Evolutionary conservation across 78 protist species (phyloP).

Genomic region (Dictyostelium purpureum): DNA sequence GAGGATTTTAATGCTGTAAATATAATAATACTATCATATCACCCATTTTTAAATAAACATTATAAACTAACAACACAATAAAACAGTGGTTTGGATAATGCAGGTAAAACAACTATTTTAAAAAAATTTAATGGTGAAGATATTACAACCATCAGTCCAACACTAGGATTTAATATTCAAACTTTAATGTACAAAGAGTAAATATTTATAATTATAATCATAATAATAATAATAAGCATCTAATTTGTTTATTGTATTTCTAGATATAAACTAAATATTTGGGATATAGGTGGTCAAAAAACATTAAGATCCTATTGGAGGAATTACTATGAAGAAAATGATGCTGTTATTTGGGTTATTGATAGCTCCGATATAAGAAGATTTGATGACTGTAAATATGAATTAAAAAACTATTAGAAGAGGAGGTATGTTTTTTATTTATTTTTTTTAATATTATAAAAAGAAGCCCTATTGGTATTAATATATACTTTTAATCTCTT

Average conservation of each 20-base stretch:
- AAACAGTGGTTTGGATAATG: slow-evolving; percentile 98
- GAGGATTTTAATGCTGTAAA: slow-evolving; percentile 95
- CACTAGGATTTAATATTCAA: slow-evolving; percentile 98
- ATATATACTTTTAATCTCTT: neutral
- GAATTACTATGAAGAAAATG: slow-evolving; percentile 97
- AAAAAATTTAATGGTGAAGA: slow-evolving; percentile 96
- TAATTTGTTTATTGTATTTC: neutral
- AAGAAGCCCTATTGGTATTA: neutral
- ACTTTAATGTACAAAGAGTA: slow-evolving; percentile 88
- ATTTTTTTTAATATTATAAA: neutral
- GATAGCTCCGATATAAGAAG: slow-evolving; percentile 95
- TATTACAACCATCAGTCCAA: slow-evolving; percentile 93
- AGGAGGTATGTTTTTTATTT: slow-evolving; percentile 80
- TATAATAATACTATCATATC: neutral
- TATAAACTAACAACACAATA: too few relatives aligned
- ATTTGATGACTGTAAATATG: slow-evolving; percentile 89
- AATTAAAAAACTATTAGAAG: slow-evolving; percentile 88
- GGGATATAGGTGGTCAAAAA: slow-evolving; percentile 99
- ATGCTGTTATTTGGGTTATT: slow-evolving; percentile 99
- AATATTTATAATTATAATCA: neutral
- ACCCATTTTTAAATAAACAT: neutral
- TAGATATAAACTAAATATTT: slow-evolving; percentile 96
- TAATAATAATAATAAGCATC: neutral
- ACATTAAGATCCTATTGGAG: slow-evolving; percentile 99
- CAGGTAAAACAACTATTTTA: slow-evolving; percentile 99